phyloP scores from a whole-genome alignment of 345 rosid genomes.

The Lepidium aucheri region DNA sequence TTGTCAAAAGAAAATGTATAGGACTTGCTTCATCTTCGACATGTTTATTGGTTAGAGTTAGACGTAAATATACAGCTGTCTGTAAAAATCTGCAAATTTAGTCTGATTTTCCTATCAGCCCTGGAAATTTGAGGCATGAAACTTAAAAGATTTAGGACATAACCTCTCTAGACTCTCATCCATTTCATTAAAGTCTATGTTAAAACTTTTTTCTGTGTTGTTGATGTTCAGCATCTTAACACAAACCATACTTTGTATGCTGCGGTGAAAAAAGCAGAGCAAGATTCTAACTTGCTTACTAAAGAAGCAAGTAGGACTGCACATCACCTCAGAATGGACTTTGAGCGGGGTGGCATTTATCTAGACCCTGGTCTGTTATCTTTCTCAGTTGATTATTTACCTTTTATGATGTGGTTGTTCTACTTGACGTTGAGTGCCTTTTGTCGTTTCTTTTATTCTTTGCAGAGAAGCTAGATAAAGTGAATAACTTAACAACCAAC shows the following conservation, averaged over 20 bases:
- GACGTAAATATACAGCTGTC: background rate
- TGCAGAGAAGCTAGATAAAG: constrained; percentile 74
- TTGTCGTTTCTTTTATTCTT: background rate
- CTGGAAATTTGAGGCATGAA: background rate
- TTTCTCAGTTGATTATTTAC: background rate
- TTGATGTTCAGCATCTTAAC: constrained; percentile 56
- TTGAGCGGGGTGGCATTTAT: constrained; percentile 97
- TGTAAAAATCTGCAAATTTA: background rate
- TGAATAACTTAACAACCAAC: constrained; percentile 60
- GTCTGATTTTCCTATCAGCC: background rate
- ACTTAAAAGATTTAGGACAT: background rate
- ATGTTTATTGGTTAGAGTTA: background rate
- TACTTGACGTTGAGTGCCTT: background rate
- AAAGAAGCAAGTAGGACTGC: constrained; percentile 76
- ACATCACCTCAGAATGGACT: constrained; percentile 55
- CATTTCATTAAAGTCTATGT: background rate
- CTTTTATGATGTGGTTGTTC: background rate
- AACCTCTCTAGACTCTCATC: background rate
- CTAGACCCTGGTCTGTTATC: constrained; percentile 48
- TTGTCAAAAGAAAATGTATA: background rate
- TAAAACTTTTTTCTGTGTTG: background rate
- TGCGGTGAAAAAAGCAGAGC: constrained; percentile 81
- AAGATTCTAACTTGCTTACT: constrained; percentile 52
- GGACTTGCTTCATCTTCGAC: background rate
- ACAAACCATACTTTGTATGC: constrained; percentile 70